These are phyloP conservation scores for Flaveria robusta DNA, from an alignment of 129 eudicot genomes.

Conservation along the genomic window DNA sequence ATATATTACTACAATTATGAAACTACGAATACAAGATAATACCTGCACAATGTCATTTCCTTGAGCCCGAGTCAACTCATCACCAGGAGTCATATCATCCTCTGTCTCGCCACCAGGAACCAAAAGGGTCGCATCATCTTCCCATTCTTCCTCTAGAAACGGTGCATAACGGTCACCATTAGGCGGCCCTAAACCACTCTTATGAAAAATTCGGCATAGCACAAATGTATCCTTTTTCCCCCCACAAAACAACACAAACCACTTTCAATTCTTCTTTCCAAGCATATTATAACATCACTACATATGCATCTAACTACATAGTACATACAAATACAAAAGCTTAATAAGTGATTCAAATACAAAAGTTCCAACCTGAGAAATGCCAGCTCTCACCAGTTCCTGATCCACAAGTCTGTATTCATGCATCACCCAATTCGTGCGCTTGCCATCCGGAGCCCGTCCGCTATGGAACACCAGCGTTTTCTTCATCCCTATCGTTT, in stretches of 20 bases:
- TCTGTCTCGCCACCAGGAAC: conserved; percentile 79
- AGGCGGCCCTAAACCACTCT: conserved; percentile 89
- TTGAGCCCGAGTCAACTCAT: conserved; percentile 50
- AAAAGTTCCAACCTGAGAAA: conserved; percentile 55
- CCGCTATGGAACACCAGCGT: conserved; percentile 86
- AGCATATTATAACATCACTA: not conserved
- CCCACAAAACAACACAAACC: conserved; percentile 33
- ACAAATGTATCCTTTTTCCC: conserved; percentile 73
- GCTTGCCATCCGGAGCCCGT: conserved; percentile 80
- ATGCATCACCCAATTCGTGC: conserved; percentile 96
- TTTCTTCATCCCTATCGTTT: conserved; percentile 77
- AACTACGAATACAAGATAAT: conserved; percentile 4
- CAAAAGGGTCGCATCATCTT: conserved; percentile 54
- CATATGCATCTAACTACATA: not conserved
- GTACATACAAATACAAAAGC: conserved; percentile 18
- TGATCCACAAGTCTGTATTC: conserved; percentile 71
- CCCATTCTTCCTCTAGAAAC: conserved; percentile 95
- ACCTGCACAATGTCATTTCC: conserved; percentile 64
- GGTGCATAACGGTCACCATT: conserved; percentile 95
- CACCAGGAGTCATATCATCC: conserved; percentile 62
- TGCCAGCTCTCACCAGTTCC: conserved; percentile 63
- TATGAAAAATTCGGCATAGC: conserved; percentile 86
- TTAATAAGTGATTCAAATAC: not conserved
- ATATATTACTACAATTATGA: not conserved
- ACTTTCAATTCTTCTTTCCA: conserved; percentile 27